phyloP scores from a whole-genome alignment of 306 rosid species.

The Acacia melanoxylon region DNA sequence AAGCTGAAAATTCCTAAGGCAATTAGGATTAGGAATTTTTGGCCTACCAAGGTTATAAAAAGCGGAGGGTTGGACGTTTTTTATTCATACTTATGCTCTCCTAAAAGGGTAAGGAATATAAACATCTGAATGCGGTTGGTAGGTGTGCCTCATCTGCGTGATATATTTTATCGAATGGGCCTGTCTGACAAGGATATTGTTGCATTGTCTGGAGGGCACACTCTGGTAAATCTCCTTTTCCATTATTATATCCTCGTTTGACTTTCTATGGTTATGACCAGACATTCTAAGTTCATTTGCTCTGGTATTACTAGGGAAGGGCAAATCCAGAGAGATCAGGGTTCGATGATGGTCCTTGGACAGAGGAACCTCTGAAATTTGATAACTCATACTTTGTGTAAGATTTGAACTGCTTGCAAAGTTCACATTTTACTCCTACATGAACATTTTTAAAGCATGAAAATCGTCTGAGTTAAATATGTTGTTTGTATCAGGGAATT shows the following conservation, averaged over 20 bases:
- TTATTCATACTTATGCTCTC: too few relatives aligned
- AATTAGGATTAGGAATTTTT: too few relatives aligned
- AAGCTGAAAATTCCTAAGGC: too few relatives aligned
- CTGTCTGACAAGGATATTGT: slow-evolving; percentile 69
- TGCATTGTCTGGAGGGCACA: slow-evolving; percentile 70
- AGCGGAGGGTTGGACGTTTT: too few relatives aligned
- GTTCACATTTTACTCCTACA: slow-evolving; percentile 11
- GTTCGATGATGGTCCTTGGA: slow-evolving; percentile 81
- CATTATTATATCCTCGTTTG: not conserved
- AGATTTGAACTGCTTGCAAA: slow-evolving; percentile 30
- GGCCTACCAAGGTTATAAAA: too few relatives aligned
- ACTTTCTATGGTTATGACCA: slow-evolving; percentile 10
- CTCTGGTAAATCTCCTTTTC: slow-evolving; percentile 46
- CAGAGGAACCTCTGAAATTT: slow-evolving; percentile 65
- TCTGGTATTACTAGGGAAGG: slow-evolving; percentile 52
- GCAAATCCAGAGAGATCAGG: slow-evolving; percentile 67
- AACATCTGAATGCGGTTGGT: slow-evolving; percentile 25
- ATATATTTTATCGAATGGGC: slow-evolving; percentile 65
- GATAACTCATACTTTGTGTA: slow-evolving; percentile 70
- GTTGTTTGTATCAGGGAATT: slow-evolving; percentile 47
- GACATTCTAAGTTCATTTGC: slow-evolving; percentile 2
- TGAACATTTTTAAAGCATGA: slow-evolving; percentile 6
- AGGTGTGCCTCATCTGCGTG: slow-evolving; percentile 64
- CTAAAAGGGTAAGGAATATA: too few relatives aligned
- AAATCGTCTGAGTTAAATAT: slow-evolving; percentile 3